A percentile compares a stretch with the other conserved stretches of the same genome.
Conservation (phyloP, 495 filamentous ascomycete genomes). For the Penicillium herquei region DNA sequence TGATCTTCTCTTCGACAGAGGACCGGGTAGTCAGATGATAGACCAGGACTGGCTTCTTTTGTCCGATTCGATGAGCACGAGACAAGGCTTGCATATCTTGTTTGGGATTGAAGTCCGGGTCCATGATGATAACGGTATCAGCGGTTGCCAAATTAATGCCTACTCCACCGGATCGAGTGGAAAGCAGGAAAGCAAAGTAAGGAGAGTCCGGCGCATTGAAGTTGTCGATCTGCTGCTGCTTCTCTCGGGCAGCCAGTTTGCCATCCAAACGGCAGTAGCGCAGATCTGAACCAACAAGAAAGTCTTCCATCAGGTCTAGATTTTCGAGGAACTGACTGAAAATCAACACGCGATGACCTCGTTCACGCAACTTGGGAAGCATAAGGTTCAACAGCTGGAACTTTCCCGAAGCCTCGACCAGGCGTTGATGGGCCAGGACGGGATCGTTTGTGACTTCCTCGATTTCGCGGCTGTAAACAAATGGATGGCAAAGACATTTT, state of each 20-base stretch:
- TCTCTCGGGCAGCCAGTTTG: constrained; percentile 71
- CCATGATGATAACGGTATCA: constrained; percentile 97
- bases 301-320: constrained; percentile 89
- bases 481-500: constrained; percentile 94
- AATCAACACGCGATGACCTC: constrained; percentile 90
- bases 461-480: constrained; percentile 84
- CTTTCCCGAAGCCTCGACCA: constrained; percentile 90
- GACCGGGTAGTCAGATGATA: constrained; percentile 90
- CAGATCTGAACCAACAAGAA: constrained; percentile 69
- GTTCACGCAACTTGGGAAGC: constrained; percentile 82
- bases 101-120: constrained; percentile 98
- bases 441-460: constrained; percentile 67
- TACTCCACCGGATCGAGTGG: constrained; percentile 91
- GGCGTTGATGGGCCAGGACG: constrained; percentile 63
- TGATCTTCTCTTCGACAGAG: constrained; percentile 90
- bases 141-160: constrained; percentile 97
- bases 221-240: constrained; percentile 89
- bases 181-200: constrained; percentile 86
- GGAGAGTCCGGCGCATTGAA: constrained; percentile 85
- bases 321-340: constrained; percentile 95
- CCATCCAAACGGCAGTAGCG: constrained; percentile 82
- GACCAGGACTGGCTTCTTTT: constrained; percentile 91
- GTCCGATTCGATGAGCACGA: constrained; percentile 91
- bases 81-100: constrained; percentile 96
- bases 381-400: constrained; percentile 82